Conservation (phyloP, 176 grass and related monocot genomes). For the Metroxylon sagu region DNA sequence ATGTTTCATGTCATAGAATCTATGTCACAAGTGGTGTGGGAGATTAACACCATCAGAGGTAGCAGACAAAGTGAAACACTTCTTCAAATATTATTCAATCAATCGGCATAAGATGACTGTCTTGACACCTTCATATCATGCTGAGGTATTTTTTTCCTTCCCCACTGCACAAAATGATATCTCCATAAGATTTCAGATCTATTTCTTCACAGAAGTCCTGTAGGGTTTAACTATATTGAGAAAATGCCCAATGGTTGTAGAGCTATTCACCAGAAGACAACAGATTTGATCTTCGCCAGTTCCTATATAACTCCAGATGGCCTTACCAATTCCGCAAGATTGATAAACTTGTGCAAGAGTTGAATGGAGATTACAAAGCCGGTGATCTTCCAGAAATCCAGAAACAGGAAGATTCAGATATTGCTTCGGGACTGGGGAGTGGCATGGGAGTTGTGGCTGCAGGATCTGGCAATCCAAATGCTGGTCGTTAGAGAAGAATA, state of each 20-base stretch:
- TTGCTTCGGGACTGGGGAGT: constrained; percentile 27
- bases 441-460: constrained; percentile 69
- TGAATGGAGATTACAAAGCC: constrained; percentile 39
- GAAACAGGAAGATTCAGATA: constrained; percentile 1
- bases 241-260: constrained; percentile 21
- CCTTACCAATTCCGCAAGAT: constrained; percentile 85
- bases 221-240: neutral
- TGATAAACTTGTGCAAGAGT: constrained; percentile 63
- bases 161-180: neutral
- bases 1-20: constrained; percentile 39
- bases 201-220: neutral
- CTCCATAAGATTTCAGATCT: neutral
- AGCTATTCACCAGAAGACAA: constrained; percentile 99
- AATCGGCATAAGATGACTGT: constrained; percentile 99
- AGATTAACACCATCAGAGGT: constrained; percentile 75
- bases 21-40: constrained; percentile 82
- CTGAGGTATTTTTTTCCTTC: constrained; percentile 44
- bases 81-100: constrained; percentile 91
- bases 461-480: constrained; percentile 62
- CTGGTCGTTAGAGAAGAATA: constrained; percentile 32
- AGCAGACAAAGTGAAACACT: constrained; percentile 97
- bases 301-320: constrained; percentile 89
- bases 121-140: constrained; percentile 89
- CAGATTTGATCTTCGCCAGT: constrained; percentile 87
- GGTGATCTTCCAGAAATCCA: constrained; percentile 15